Base-by-base conservation (phyloP, 2,329 filamentous ascomycete species). In the Coniella vitis region DNA sequence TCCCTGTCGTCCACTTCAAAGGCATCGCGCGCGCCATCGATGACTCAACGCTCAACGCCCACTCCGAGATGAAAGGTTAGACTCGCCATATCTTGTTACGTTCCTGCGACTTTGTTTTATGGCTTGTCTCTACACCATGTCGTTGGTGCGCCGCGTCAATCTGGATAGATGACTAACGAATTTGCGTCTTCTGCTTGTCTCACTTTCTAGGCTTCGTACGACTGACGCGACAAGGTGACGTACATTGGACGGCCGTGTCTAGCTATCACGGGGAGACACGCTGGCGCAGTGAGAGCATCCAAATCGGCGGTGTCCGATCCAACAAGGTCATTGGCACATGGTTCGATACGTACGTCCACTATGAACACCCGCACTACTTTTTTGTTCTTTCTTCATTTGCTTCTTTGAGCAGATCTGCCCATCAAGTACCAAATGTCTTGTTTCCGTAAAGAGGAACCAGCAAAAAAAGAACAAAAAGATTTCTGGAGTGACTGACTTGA, bases 221-320 rank as follows among this genome's bases (percentile, higher is more conserved):
- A 10, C 66, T 84, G 55, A 90, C 85, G 0, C 72, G 72, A 10
- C 75, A 87, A 54, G 84, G 85, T 10, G 84, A 89, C 54, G 80
- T 90, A 4, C 71, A 83, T 38, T 90, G 87, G 87, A 87, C 83
- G 2, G 83, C 79, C 0, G 78, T 79, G 46, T 85, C 80, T 1
- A 72, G 88, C 12, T 71, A 73, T 54, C 67, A 74, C 56, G 81
- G 83, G 41, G 74, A 86, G 55, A 81, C 86, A 58, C 71, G 84
- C 19, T 90, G 86, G 87, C 75, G 79, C n/a, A 86, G 81, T 58
- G 87, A 91, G 66, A 79, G 84, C 8, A 71, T 90, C 5, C 87
- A 91, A 63, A 65, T 90, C 4, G 86, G 86, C 10, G 87, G 86
- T 0, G 58, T 80, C 1, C 66, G 70, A 42, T 83, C 82, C 5